Percentiles rank a stretch among this genome's conserved stretches.
These are phyloP conservation scores for Neurospora sp. DNA, from an alignment of 495 filamentous ascomycete species.

Conservation along the genomic window DNA sequence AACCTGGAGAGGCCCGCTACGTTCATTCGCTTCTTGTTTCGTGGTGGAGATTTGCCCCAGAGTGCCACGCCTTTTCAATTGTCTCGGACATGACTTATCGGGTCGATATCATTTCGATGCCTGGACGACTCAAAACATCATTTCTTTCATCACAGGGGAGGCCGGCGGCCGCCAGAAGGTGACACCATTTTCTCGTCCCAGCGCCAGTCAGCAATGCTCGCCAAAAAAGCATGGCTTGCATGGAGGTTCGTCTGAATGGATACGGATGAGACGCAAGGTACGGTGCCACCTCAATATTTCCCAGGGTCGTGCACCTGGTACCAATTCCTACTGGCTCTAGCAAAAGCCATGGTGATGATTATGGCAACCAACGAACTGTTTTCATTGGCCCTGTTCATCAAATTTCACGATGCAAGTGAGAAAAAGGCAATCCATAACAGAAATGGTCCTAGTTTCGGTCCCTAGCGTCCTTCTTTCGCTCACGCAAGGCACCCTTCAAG, in stretches of 20 bases:
- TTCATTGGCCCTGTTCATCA: background rate
- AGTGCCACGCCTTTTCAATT: background rate
- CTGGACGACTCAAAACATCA: background rate
- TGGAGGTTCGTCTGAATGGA: background rate
- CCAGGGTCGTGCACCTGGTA: background rate
- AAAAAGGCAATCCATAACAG: background rate
- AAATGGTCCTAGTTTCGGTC: background rate
- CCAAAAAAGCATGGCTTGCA: background rate
- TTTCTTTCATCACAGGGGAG: background rate
- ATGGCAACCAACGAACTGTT: background rate
- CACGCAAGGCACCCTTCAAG: background rate
- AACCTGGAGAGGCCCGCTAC: background rate
- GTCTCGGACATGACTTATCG: background rate
- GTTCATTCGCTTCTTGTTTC: background rate
- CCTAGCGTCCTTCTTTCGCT: background rate
- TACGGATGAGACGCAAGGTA: background rate
- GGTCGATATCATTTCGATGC: background rate
- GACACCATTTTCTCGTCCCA: background rate
- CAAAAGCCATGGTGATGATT: background rate
- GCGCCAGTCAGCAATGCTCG: background rate
- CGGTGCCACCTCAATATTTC: background rate
- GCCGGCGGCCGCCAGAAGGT: background rate
- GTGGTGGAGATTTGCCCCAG: background rate
- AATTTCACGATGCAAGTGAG: background rate
- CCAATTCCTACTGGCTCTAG: background rate